phyloP scores from a whole-genome alignment of 2,329 filamentous ascomycete species.

The Hypoxylon sp. region DNA sequence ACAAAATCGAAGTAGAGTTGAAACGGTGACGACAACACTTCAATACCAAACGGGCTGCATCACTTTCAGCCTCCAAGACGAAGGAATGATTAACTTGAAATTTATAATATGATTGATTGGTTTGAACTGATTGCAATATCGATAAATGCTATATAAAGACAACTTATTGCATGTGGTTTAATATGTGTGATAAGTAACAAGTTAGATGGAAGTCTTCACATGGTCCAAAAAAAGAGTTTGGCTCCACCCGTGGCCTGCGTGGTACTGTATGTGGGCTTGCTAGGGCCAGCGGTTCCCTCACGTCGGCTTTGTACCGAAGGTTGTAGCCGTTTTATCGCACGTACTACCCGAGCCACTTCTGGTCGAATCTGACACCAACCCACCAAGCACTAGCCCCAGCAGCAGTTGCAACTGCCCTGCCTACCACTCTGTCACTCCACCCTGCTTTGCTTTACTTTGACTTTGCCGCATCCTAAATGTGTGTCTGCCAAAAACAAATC shows the following conservation, averaged over 20 bases:
- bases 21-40: slow-evolving; percentile 34
- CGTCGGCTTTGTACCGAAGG: slow-evolving; percentile 33
- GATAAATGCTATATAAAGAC: slow-evolving; percentile 4
- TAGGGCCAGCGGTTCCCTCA: slow-evolving; percentile 30
- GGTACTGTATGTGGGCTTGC: slow-evolving; percentile 18
- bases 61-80: slow-evolving; percentile 9
- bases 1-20: slow-evolving; percentile 9
- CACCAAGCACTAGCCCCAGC: slow-evolving; percentile 1
- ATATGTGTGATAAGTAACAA: slow-evolving; percentile 18
- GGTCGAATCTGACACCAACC: slow-evolving; percentile 29
- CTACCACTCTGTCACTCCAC: slow-evolving; percentile 20
- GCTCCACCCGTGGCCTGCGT: slow-evolving; percentile 11
- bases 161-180: neutral
- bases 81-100: neutral
- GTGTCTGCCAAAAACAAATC: slow-evolving; percentile 30
- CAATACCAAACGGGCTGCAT: slow-evolving; percentile 6
- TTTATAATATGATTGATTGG: slow-evolving; percentile 1
- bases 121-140: slow-evolving; percentile 11
- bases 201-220: slow-evolving; percentile 8
- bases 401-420: slow-evolving; percentile 18
- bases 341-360: slow-evolving; percentile 31
- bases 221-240: slow-evolving; percentile 25
- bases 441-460: slow-evolving; percentile 26
- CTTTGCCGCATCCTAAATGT: slow-evolving; percentile 29
- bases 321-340: slow-evolving; percentile 38